phyloP scores from a whole-genome alignment of 2,329 filamentous ascomycete species.

The Aspergillus persii region DNA sequence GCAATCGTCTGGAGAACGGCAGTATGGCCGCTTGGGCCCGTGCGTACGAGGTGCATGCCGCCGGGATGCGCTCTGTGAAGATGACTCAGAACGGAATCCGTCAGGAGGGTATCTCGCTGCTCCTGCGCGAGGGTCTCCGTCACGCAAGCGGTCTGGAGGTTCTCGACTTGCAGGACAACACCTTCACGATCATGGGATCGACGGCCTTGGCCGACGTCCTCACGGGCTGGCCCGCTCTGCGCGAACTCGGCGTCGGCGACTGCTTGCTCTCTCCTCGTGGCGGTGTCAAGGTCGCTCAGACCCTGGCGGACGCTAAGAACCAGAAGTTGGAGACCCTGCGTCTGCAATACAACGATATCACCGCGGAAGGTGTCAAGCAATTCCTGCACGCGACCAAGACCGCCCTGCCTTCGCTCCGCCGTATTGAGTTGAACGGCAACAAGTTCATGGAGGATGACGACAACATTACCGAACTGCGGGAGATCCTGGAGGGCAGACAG shows the following conservation, averaged over 20 bases:
- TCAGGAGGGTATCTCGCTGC: constrained; percentile 81
- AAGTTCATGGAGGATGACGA: constrained; percentile 85
- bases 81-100: constrained; percentile 99
- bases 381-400: constrained; percentile 67
- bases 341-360: constrained; percentile 94
- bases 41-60: constrained; percentile 74
- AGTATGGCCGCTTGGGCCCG: constrained; percentile 95
- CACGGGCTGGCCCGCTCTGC: constrained; percentile 69
- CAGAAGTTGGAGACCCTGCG: constrained; percentile 74
- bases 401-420: constrained; percentile 71
- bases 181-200: constrained; percentile 80
- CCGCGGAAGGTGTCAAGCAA: constrained; percentile 67
- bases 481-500: constrained; percentile 73
- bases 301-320: constrained; percentile 74
- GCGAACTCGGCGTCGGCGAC: constrained; percentile 85
- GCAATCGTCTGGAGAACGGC: constrained; percentile 92
- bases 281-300: constrained; percentile 67
- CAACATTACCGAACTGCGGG: constrained; percentile 65
- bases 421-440: constrained; percentile 94
- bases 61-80: constrained; percentile 78
- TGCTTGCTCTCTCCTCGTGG: constrained; percentile 79
- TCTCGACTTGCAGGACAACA: constrained; percentile 95
- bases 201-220: constrained; percentile 74
- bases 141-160: constrained; percentile 68
- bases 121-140: constrained; percentile 75